Conservation (phyloP, 176 grass and related monocot genomes). For the Oryza nivara region DNA sequence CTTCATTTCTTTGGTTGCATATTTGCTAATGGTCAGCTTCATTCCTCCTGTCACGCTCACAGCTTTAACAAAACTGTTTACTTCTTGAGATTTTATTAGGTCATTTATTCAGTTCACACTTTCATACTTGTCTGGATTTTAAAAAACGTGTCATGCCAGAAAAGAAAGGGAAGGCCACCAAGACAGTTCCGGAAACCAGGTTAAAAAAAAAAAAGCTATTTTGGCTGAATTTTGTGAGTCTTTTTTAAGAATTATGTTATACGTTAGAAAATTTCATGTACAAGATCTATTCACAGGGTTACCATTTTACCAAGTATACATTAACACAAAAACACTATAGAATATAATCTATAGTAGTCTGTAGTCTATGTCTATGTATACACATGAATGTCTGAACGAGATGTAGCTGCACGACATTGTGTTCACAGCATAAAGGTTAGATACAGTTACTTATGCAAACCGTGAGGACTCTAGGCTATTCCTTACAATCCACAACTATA, state of each 20-base stretch:
- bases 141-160: background rate
- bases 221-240: background rate
- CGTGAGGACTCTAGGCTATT: conserved; percentile 21
- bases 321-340: background rate
- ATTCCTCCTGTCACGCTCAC: background rate
- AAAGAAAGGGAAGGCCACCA: background rate
- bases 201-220: background rate
- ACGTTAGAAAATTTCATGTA: background rate
- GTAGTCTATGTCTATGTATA: background rate
- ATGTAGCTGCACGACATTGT: background rate
- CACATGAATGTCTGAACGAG: background rate
- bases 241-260: background rate
- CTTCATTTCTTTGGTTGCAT: conserved; percentile 7
- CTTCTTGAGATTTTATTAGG: background rate
- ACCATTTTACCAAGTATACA: background rate
- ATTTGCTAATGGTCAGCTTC: conserved; percentile 16
- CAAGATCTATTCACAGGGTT: conserved; percentile 24
- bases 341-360: conserved; percentile 6
- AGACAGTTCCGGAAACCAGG: no score
- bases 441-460: conserved; percentile 28
- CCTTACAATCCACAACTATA: conserved; percentile 6
- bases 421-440: conserved; percentile 22
- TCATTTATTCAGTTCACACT: background rate
- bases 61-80: background rate
- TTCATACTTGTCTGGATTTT: background rate